phyloP scores from a whole-genome alignment of 192 early-diverging fungal species.

The Gaertneriomyces semiglobifer region DNA sequence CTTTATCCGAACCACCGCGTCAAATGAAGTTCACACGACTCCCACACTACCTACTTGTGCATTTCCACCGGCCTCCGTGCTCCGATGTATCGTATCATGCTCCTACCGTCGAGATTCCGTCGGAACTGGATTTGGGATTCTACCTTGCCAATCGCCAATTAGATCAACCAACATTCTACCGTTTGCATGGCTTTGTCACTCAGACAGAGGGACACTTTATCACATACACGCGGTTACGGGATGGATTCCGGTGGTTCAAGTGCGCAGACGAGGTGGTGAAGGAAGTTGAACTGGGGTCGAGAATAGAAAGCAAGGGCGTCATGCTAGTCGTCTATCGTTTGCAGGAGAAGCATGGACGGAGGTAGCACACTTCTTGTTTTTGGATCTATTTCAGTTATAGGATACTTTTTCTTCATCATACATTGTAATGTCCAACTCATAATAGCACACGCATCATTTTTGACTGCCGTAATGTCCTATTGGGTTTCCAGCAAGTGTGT shows the following conservation, averaged over 20 bases:
- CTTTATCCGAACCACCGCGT: neutral
- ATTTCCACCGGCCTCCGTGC: constrained; percentile 24
- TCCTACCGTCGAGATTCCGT: constrained; percentile 37
- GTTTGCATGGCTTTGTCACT: constrained; percentile 47
- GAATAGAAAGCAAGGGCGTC: constrained; percentile 37
- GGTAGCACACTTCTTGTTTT: constrained; percentile 21
- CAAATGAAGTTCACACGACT: constrained; percentile 22
- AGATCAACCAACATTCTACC: constrained; percentile 35
- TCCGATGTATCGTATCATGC: constrained; percentile 21
- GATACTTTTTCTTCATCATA: no score
- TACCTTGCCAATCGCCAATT: constrained; percentile 12
- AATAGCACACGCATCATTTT: no score
- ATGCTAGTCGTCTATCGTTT: constrained; percentile 34
- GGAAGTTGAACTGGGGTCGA: constrained; percentile 35
- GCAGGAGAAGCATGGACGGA: constrained; percentile 14
- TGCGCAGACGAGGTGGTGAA: constrained; percentile 33
- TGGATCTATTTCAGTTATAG: neutral
- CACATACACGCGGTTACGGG: constrained; percentile 36
- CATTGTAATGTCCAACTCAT: no score
- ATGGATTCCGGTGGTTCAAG: constrained; percentile 34
- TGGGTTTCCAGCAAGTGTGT: no score
- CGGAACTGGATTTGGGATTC: constrained; percentile 43
- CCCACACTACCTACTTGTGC: constrained; percentile 31
- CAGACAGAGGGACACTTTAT: constrained; percentile 44
- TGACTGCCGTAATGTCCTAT: no score